Percentiles rank a stretch among this genome's conserved stretches.
Evolutionary conservation across 2,329 filamentous ascomycete genomes (phyloP).

Genomic region (Aspergillus sp.): DNA sequence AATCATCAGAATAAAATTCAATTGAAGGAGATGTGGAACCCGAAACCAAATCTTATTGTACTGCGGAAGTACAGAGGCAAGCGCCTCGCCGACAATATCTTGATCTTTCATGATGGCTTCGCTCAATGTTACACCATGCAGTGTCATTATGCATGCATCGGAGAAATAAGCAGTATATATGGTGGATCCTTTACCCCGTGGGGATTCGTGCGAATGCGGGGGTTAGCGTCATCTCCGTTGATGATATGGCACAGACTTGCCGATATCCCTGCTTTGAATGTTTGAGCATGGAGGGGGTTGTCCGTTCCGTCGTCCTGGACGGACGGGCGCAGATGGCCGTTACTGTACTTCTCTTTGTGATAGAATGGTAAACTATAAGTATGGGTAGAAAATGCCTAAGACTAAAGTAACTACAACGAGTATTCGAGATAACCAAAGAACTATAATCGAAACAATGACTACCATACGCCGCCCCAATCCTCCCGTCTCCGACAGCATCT

Average conservation of each 20-base stretch:
- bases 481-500: slow-evolving; percentile 7
- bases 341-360: background rate
- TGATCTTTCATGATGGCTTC: slow-evolving; percentile 12
- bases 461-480: slow-evolving; percentile 11
- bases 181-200: background rate
- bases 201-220: background rate
- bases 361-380: background rate
- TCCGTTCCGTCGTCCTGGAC: background rate
- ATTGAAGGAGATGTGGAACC: slow-evolving; percentile 35
- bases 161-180: background rate
- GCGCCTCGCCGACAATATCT: slow-evolving; percentile 20
- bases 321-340: background rate
- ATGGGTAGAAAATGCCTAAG: background rate
- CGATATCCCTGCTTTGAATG: background rate
- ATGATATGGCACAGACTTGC: background rate
- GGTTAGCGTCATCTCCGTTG: background rate
- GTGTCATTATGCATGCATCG: background rate
- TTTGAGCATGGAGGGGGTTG: background rate
- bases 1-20: slow-evolving; percentile 41
- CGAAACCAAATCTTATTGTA: slow-evolving; percentile 39
- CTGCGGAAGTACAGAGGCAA: slow-evolving; percentile 34
- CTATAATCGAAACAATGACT: background rate
- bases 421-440: background rate
- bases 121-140: background rate
- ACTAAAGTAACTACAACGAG: background rate